A percentile compares a stretch with the other conserved stretches of the same genome.
Evolutionary conservation across 805 yeast species (phyloP).

Genomic region (Lachancea dasiensis): DNA sequence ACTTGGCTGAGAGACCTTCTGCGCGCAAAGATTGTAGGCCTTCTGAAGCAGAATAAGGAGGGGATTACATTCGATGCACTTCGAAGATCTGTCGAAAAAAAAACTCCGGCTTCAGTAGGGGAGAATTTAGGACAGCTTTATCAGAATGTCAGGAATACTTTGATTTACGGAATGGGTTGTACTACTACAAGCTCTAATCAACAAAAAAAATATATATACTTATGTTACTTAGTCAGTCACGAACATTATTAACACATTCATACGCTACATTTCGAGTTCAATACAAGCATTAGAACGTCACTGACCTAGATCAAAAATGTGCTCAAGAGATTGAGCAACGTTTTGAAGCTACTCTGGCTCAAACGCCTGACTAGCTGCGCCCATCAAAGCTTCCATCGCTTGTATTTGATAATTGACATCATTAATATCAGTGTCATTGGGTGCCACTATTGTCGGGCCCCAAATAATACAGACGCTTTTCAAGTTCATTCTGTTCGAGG

Average conservation of each 20-base stretch:
- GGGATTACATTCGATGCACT: constrained; percentile 14
- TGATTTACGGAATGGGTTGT: constrained; percentile 2
- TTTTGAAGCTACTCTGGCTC: constrained; percentile 43
- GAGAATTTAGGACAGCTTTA: constrained; percentile 31
- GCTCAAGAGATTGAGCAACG: not conserved
- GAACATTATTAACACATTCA: too few species aligned
- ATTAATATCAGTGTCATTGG: constrained; percentile 59
- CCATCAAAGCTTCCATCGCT: constrained; percentile 77
- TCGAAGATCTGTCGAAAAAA: constrained; percentile 11
- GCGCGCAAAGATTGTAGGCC: constrained; percentile 24
- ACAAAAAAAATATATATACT: too few species aligned
- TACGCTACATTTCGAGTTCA: too few species aligned
- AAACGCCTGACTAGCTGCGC: constrained; percentile 77
- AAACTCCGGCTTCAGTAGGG: constrained; percentile 26
- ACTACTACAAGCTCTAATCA: constrained; percentile 6
- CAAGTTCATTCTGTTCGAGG: constrained; percentile 71
- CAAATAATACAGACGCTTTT: constrained; percentile 83
- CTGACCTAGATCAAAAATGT: too few species aligned
- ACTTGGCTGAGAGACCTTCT: constrained; percentile 28
- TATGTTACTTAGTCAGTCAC: too few species aligned
- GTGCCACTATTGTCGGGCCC: constrained; percentile 84
- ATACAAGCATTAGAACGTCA: too few species aligned
- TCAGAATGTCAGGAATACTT: constrained; percentile 10
- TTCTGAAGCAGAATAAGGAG: constrained; percentile 16
- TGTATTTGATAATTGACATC: constrained; percentile 71